A percentile compares a stretch with the other conserved stretches of the same genome.
These are phyloP conservation scores for Phaffomyces opuntiae DNA, from an alignment of 805 yeast species.

Conservation along the genomic window DNA sequence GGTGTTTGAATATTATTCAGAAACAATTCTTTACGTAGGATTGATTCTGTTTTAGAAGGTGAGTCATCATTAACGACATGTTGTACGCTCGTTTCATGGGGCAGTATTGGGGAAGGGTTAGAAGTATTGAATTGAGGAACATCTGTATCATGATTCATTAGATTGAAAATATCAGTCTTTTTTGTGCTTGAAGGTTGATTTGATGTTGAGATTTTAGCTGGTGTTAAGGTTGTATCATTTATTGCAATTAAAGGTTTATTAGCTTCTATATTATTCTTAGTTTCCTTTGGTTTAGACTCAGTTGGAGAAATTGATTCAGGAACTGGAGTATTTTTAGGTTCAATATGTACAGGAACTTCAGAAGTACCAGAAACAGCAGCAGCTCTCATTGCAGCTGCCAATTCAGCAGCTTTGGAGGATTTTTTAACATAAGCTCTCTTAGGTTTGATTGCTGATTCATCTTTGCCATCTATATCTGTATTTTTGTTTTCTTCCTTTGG, in stretches of 20 bases:
- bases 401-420: slow-evolving; percentile 5
- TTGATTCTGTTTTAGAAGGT: neutral
- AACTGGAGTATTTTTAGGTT: neutral
- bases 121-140: neutral
- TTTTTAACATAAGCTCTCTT: slow-evolving; percentile 2
- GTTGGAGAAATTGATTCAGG: neutral
- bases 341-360: neutral
- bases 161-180: slow-evolving; percentile 5
- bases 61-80: neutral
- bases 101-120: neutral
- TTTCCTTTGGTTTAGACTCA: neutral
- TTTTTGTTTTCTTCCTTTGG: too few relatives aligned
- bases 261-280: neutral
- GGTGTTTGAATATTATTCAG: neutral
- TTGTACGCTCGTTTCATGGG: neutral
- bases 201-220: neutral
- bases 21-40: too few relatives aligned
- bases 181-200: neutral
- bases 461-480: too few relatives aligned
- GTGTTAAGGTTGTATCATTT: neutral
- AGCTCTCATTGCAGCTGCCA: slow-evolving; percentile 7
- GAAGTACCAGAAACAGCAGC: neutral
- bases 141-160: slow-evolving; percentile 7
- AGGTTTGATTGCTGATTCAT: neutral
- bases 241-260: neutral